A percentile compares a stretch with the other conserved stretches of the same genome.
These are phyloP conservation scores for Corymbia maculata DNA, from an alignment of 345 rosid genomes.

Conservation along the genomic window DNA sequence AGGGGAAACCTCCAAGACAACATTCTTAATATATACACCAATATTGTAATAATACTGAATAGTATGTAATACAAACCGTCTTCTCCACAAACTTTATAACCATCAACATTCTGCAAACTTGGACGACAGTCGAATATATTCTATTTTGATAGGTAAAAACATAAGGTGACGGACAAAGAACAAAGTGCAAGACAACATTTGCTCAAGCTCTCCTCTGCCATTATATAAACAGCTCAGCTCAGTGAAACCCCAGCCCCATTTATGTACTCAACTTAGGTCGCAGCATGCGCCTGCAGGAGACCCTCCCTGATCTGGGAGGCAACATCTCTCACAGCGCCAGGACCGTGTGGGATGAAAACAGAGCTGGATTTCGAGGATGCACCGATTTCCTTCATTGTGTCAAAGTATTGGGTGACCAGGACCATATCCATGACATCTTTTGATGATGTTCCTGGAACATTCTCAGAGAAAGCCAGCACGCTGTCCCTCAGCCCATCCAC, in stretches of 20 bases:
- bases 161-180: not conserved
- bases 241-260: not conserved
- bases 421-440: constrained; percentile 84
- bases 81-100: not conserved
- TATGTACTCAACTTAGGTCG: not conserved
- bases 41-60: not conserved
- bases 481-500: constrained; percentile 65
- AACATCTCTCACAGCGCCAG: constrained; percentile 61
- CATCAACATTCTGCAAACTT: not conserved
- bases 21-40: not conserved
- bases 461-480: constrained; percentile 49
- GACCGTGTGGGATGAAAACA: constrained; percentile 70
- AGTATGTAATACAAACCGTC: not conserved
- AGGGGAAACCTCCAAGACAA: not conserved
- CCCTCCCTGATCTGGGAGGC: constrained; percentile 66
- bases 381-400: constrained; percentile 70
- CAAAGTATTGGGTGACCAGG: constrained; percentile 66
- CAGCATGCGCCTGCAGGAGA: constrained; percentile 45
- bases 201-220: not conserved
- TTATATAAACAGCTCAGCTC: not conserved
- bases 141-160: not conserved
- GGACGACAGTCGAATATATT: not conserved
- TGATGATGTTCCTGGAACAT: constrained; percentile 62
- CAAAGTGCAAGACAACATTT: not conserved
- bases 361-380: constrained; percentile 52